Evolutionary conservation across 129 eudicot species (phyloP).

Genomic region (Scalesia atractyloides): DNA sequence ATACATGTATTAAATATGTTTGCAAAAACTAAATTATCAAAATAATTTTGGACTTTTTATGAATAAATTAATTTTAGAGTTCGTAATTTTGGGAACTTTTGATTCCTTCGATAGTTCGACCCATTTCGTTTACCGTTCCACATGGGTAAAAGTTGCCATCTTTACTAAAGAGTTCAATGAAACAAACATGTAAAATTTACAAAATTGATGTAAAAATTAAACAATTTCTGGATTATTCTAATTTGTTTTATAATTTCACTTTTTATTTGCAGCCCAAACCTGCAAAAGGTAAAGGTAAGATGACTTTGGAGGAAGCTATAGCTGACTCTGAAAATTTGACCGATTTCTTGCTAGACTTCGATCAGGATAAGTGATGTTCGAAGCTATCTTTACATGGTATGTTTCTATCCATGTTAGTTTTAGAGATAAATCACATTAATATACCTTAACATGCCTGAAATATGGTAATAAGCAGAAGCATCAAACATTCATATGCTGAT

Average conservation of each 20-base stretch:
- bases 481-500: too few species aligned
- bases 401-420: background rate
- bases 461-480: background rate
- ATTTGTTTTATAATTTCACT: background rate
- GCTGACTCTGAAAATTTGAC: slow-evolving; percentile 94
- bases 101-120: background rate
- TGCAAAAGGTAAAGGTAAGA: slow-evolving; percentile 52
- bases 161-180: background rate
- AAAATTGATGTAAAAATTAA: background rate
- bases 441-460: background rate
- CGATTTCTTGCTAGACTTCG: slow-evolving; percentile 93
- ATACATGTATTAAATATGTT: background rate
- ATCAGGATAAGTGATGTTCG: slow-evolving; percentile 57
- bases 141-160: background rate
- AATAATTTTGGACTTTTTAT: background rate
- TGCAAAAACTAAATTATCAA: background rate
- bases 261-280: slow-evolving; percentile 66
- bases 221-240: background rate
- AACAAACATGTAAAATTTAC: background rate
- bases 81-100: background rate
- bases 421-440: background rate
- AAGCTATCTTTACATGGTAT: slow-evolving; percentile 13
- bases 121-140: slow-evolving; percentile 1
- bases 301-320: slow-evolving; percentile 86
- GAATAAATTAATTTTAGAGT: background rate